phyloP scores from a whole-genome alignment of 1,139 yeast species.

The Martiniozyma asiatica region DNA sequence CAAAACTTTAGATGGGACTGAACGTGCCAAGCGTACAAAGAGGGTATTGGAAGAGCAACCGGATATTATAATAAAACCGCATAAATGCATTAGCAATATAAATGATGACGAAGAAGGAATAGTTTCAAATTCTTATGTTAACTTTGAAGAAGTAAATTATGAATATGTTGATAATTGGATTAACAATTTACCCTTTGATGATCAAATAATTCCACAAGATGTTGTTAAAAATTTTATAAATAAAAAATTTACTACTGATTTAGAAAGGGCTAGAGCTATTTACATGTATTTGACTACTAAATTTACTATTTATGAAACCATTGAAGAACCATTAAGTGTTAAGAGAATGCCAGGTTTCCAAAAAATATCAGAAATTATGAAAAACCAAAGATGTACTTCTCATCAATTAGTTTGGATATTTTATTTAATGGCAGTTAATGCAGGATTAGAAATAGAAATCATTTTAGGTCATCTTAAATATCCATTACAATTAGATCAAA shows the following conservation, averaged over 20 bases:
- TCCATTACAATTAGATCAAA: slow-evolving; percentile 39
- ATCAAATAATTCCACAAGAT: slow-evolving; percentile 29
- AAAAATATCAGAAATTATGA: slow-evolving; percentile 17
- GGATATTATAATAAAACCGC: slow-evolving; percentile 56
- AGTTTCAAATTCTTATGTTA: slow-evolving; percentile 7
- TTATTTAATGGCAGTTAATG: slow-evolving; percentile 56
- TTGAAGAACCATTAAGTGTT: slow-evolving; percentile 18
- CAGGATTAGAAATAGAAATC: slow-evolving; percentile 64
- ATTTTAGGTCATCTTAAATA: slow-evolving; percentile 76
- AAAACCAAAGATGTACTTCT: slow-evolving; percentile 44
- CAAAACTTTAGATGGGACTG: slow-evolving; percentile 58
- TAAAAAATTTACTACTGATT: slow-evolving; percentile 28
- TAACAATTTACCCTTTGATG: slow-evolving; percentile 16
- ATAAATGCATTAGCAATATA: slow-evolving; percentile 43
- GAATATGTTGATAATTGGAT: slow-evolving; percentile 18
- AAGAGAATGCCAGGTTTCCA: slow-evolving; percentile 17
- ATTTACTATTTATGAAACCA: slow-evolving; percentile 20
- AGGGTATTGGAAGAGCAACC: slow-evolving; percentile 60
- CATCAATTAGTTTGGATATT: slow-evolving; percentile 70
- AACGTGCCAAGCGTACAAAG: slow-evolving; percentile 56
- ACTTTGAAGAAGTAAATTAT: slow-evolving; percentile 16
- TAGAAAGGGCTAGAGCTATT: slow-evolving; percentile 51
- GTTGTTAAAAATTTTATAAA: slow-evolving; percentile 35
- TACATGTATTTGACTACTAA: slow-evolving; percentile 47
- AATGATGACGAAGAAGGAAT: slow-evolving; percentile 29